Evolutionary conservation across 208 protist species (phyloP).

Genomic region (Leishmania amazonensis): DNA sequence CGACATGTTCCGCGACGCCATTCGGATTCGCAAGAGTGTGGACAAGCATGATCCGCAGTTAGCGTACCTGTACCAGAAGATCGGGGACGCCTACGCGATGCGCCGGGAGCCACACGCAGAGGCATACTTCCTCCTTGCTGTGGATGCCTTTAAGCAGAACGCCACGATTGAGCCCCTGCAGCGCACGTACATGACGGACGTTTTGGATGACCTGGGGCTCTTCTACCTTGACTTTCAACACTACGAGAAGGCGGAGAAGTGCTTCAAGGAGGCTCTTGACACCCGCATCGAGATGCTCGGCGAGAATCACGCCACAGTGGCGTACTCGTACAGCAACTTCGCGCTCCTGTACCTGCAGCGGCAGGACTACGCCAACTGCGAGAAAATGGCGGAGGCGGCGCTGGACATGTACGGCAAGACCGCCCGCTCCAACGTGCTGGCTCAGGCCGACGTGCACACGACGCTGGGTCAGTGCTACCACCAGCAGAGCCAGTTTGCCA

Average conservation of each 20-base stretch:
- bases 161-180: conserved; percentile 75
- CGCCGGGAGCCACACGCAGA: conserved; percentile 81
- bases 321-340: conserved; percentile 93
- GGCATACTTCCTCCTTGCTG: conserved; percentile 84
- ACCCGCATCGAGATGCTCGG: conserved; percentile 88
- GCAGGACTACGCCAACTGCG: conserved; percentile 70
- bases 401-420: conserved; percentile 90
- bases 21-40: conserved; percentile 69
- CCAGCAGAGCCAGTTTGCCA: conserved; percentile 54
- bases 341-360: conserved; percentile 77
- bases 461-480: conserved; percentile 79
- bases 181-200: conserved; percentile 88
- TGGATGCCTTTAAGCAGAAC: conserved; percentile 85
- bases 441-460: conserved; percentile 88
- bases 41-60: conserved; percentile 80
- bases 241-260: conserved; percentile 88
- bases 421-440: conserved; percentile 79
- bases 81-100: conserved; percentile 85
- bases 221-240: conserved; percentile 91
- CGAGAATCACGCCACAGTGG: conserved; percentile 85
- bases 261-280: conserved; percentile 87
- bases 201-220: conserved; percentile 88
- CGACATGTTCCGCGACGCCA: conserved; percentile 67
- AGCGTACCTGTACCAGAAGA: conserved; percentile 88
- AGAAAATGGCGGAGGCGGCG: conserved; percentile 74